These are phyloP conservation scores for Kregervanrija delftensis DNA, from an alignment of 805 yeast species.

Conservation along the genomic window DNA sequence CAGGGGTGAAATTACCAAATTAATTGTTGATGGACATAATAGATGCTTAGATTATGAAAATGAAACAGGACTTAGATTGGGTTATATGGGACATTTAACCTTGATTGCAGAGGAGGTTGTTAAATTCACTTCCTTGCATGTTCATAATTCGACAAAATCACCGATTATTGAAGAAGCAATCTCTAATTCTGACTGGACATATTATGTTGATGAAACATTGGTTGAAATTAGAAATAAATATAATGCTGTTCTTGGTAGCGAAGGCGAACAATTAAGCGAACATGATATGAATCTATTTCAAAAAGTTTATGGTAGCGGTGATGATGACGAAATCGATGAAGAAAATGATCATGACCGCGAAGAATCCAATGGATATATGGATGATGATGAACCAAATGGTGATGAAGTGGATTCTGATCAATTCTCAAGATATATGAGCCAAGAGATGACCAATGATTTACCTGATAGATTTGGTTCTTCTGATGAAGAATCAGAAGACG, in stretches of 20 bases:
- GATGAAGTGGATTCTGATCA: constrained; percentile 36
- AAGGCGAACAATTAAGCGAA: constrained; percentile 30
- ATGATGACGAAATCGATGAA: constrained; percentile 17
- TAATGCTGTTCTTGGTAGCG: constrained; percentile 78
- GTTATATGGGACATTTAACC: constrained; percentile 96
- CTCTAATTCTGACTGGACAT: constrained; percentile 20
- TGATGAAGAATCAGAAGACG: constrained; percentile 55
- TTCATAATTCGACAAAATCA: constrained; percentile 49
- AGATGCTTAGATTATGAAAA: constrained; percentile 55
- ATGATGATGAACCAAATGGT: constrained; percentile 11
- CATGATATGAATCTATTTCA: constrained; percentile 29
- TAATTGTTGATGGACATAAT: constrained; percentile 56
- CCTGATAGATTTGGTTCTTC: constrained; percentile 44
- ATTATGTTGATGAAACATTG: constrained; percentile 74
- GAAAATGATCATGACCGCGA: constrained; percentile 17
- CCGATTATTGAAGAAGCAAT: constrained; percentile 41
- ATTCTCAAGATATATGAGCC: constrained; percentile 70
- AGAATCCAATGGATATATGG: constrained; percentile 16
- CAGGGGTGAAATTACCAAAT: constrained; percentile 49
- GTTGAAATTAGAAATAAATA: constrained; percentile 90
- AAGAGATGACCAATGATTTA: constrained; percentile 53
- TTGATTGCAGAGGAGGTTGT: constrained; percentile 93
- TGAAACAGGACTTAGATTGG: constrained; percentile 60
- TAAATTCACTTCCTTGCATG: constrained; percentile 61
- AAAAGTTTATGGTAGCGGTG: constrained; percentile 19